These are phyloP conservation scores for Melanomma pulvis-pyrius DNA, from an alignment of 495 filamentous ascomycete genomes.

Conservation along the genomic window DNA sequence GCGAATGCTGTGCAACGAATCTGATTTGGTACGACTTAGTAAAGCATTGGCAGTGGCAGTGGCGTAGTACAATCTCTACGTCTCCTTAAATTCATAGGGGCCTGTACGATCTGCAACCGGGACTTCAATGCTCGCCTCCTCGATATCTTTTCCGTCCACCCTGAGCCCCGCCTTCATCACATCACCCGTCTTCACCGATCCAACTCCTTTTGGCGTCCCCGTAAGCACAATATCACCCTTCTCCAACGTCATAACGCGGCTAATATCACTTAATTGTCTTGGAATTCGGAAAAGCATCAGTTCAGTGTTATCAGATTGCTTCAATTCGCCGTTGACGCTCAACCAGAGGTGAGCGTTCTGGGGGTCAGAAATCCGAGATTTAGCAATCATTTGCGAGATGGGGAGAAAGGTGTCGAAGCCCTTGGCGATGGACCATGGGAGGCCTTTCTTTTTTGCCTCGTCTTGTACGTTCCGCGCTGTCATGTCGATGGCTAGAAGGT, in stretches of 20 bases:
- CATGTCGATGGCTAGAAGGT: constrained; percentile 89
- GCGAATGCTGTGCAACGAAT: no score
- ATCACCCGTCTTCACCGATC: constrained; percentile 81
- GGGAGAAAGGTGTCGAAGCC: constrained; percentile 97
- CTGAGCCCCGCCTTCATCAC: constrained; percentile 83
- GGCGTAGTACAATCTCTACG: constrained; percentile 44
- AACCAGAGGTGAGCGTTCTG: constrained; percentile 85
- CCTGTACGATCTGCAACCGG: constrained; percentile 69
- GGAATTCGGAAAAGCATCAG: constrained; percentile 93
- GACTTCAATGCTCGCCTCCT: constrained; percentile 85
- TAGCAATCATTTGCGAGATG: constrained; percentile 74
- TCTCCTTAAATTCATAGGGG: constrained; percentile 62
- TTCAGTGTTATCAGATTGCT: constrained; percentile 81
- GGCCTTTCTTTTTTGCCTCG: constrained; percentile 91
- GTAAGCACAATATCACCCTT: constrained; percentile 91
- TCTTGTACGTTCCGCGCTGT: constrained; percentile 91
- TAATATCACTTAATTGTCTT: constrained; percentile 84
- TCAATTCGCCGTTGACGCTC: constrained; percentile 70
- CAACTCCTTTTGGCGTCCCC: constrained; percentile 96
- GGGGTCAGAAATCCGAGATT: constrained; percentile 78
- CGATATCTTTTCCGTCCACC: constrained; percentile 79
- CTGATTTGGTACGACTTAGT: no score
- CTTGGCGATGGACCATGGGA: constrained; percentile 96
- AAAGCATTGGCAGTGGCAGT: no score
- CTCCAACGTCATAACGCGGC: constrained; percentile 90